Evolutionary conservation across 805 yeast species (phyloP).

Genomic region (Nadsonia fulvescens): DNA sequence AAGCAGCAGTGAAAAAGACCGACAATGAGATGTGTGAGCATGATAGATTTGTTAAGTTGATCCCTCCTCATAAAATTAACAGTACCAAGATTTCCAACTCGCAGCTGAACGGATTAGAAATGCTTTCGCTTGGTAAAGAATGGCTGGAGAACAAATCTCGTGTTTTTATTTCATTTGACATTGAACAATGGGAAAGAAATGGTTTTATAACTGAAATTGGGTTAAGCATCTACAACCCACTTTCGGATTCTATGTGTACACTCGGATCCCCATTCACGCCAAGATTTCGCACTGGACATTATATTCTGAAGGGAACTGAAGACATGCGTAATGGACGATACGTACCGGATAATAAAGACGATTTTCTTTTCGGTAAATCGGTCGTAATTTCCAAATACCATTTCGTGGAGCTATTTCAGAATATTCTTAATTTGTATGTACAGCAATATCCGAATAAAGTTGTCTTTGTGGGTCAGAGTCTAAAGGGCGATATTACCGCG

Average conservation of each 20-base stretch:
- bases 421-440: slow-evolving; percentile 4
- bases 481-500: slow-evolving; percentile 37
- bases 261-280: background rate
- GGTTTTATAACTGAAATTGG: slow-evolving; percentile 9
- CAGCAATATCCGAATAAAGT: slow-evolving; percentile 1
- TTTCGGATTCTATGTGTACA: slow-evolving; percentile 1
- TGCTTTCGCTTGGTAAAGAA: too few relatives aligned
- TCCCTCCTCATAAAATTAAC: too few relatives aligned
- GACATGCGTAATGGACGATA: slow-evolving; percentile 30
- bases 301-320: slow-evolving; percentile 21
- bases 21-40: too few relatives aligned
- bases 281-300: slow-evolving; percentile 6
- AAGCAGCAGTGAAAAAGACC: too few relatives aligned
- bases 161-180: slow-evolving; percentile 8
- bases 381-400: slow-evolving; percentile 15
- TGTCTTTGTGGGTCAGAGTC: slow-evolving; percentile 40
- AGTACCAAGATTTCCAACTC: too few relatives aligned
- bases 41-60: too few relatives aligned
- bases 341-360: slow-evolving; percentile 35
- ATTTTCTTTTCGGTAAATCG: slow-evolving; percentile 34
- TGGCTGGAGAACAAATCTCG: too few relatives aligned
- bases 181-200: slow-evolving; percentile 9
- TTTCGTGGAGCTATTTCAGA: slow-evolving; percentile 2
- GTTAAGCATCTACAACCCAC: slow-evolving; percentile 9
- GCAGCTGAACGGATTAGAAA: too few relatives aligned